Percentiles rank a stretch among this genome's conserved stretches.
Conservation (phyloP, 1,284 basidiomycete genomes). For the Ceratobasidium sp. region DNA sequence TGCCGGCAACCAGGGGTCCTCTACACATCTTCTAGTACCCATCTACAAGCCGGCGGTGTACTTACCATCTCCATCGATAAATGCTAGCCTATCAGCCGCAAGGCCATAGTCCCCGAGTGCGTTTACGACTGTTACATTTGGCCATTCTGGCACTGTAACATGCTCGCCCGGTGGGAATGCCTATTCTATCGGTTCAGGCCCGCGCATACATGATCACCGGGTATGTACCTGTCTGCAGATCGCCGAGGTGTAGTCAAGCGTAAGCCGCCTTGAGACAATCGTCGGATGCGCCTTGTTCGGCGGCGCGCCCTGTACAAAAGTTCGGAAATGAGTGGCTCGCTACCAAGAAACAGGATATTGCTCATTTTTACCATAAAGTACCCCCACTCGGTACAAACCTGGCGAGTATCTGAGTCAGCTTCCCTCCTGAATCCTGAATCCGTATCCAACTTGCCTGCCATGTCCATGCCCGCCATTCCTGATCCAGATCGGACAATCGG, state of each 20-base stretch:
- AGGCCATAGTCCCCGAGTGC: constrained; percentile 76
- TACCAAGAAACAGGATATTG: constrained; percentile 8
- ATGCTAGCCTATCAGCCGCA: constrained; percentile 75
- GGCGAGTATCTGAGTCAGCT: constrained; percentile 15
- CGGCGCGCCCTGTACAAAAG: constrained; percentile 63
- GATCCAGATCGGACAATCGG: constrained; percentile 62
- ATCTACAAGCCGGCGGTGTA: constrained; percentile 1
- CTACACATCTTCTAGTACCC: constrained; percentile 51
- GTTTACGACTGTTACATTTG: constrained; percentile 82
- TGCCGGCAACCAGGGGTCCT: constrained; percentile 88
- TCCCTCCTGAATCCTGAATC: constrained; percentile 13
- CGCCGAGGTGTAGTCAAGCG: constrained; percentile 77
- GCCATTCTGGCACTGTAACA: constrained; percentile 70
- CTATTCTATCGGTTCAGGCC: constrained; percentile 48
- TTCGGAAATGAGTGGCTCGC: constrained; percentile 42
- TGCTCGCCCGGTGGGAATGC: constrained; percentile 81
- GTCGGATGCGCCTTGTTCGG: constrained; percentile 66
- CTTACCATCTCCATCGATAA: constrained; percentile 81
- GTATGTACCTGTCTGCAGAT: constrained; percentile 71
- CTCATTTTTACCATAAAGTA: constrained; percentile 70
- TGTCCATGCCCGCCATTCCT: constrained; percentile 83
- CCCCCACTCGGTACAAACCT: constrained; percentile 89
- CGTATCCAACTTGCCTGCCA: constrained; percentile 64
- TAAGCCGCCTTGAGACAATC: constrained; percentile 75
- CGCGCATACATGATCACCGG: background rate